Base-by-base conservation (phyloP, 2,329 filamentous ascomycete genomes). In the Monosporascus sp. region DNA sequence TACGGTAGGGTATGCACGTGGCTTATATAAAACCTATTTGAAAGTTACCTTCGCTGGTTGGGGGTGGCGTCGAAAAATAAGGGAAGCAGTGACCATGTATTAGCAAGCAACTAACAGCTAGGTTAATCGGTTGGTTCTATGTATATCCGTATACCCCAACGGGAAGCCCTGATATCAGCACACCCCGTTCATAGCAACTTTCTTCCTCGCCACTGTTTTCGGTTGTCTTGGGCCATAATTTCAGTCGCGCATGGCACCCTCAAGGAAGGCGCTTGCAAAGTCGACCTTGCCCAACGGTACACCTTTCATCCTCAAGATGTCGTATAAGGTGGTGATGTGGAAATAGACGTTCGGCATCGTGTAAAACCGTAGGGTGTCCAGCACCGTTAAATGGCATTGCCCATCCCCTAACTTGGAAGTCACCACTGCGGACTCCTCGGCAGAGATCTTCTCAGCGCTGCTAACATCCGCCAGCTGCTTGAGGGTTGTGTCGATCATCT, bases 321-420 rank as follows among this genome's bases (percentile, higher is more conserved):
- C 72, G 69, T 88, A 88, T 9, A 80, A 74, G 14, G 75, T 83
- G 3, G 68, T 75, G 15, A 81, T 58, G 63, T 88, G 85, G 68
- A 88, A 89, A 70, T 75, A 85, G 59, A 86, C 68, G 62, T 87
- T 85, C 22, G 84, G 83, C 44, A 83, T 52, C 4, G 69, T 73
- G 65, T 76, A 82, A 3, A 68, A 68, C 41, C 68, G 62, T 22
- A 80, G 62, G 62, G 81, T 87, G 2, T 71, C 66, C 46, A 58
- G 31, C 47, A 58, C 63, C 37, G 58, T 53, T 48, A 70, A 50
- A 41, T 62, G 38, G n/a, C 49, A 56, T 54, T 63, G 67, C 37
- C 57, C 56, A 18, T 63, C 58, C 2, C 70, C 71, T 6, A 72
- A n/a, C 3, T 57, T 63, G 5, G 72, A 49, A 20, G 57, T 52